These are phyloP conservation scores for Fusarium poae DNA, from an alignment of 2,329 filamentous ascomycete species.

Conservation along the genomic window DNA sequence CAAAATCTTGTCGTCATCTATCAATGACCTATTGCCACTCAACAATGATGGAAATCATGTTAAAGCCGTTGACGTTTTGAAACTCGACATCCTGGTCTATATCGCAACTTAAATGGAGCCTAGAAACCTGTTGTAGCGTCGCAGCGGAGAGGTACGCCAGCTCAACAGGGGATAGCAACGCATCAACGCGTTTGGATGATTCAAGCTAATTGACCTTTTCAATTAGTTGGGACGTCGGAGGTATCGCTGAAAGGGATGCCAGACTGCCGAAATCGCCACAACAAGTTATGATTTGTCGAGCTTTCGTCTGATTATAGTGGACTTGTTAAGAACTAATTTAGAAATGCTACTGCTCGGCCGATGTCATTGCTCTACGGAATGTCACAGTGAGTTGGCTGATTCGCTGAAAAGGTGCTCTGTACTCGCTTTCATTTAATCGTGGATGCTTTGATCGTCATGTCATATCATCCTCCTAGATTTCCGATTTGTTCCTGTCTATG, in stretches of 20 bases:
- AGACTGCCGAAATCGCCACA: slow-evolving; percentile 22
- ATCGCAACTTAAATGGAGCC: slow-evolving; percentile 11
- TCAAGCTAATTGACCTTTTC: neutral
- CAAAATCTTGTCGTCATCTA: slow-evolving; percentile 31
- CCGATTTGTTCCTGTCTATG: neutral
- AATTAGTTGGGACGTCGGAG: slow-evolving; percentile 30
- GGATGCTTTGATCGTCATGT: neutral
- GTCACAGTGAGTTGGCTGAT: neutral
- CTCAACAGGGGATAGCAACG: slow-evolving; percentile 32
- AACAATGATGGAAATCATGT: neutral
- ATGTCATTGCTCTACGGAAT: slow-evolving; percentile 16
- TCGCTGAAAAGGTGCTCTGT: slow-evolving; percentile 7
- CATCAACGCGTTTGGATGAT: slow-evolving; percentile 31
- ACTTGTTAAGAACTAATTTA: neutral
- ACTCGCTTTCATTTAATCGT: neutral
- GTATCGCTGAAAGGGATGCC: slow-evolving; percentile 25
- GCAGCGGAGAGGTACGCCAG: slow-evolving; percentile 34
- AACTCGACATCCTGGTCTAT: slow-evolving; percentile 32
- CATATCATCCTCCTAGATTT: neutral
- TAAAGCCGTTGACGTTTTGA: slow-evolving; percentile 34
- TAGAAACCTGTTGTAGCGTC: slow-evolving; percentile 41
- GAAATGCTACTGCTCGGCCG: slow-evolving; percentile 9
- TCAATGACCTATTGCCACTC: slow-evolving; percentile 4
- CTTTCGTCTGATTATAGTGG: neutral
- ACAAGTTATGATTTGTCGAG: neutral